Evolutionary conservation across 306 rosid species (phyloP).

Genomic region (Acacia crassicarpa): DNA sequence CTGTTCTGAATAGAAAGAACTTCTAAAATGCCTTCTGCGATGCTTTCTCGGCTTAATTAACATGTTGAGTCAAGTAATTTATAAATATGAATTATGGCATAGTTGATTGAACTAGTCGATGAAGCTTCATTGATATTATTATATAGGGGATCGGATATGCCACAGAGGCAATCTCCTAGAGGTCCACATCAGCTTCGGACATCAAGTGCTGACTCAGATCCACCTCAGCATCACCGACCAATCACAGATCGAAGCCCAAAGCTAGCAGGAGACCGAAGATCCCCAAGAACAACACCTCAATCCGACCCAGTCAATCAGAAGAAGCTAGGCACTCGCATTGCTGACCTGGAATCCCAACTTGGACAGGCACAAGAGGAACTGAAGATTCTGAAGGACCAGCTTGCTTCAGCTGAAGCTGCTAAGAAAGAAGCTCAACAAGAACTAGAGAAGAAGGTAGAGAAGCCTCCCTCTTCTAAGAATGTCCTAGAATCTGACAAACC

Average conservation of each 20-base stretch:
- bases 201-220: slow-evolving; percentile 74
- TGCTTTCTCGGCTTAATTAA: neutral
- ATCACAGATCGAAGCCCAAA: slow-evolving; percentile 75
- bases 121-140: neutral
- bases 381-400: slow-evolving; percentile 62
- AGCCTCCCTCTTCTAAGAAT: slow-evolving; percentile 38
- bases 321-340: slow-evolving; percentile 87
- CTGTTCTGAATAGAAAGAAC: neutral
- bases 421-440: slow-evolving; percentile 75
- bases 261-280: slow-evolving; percentile 70
- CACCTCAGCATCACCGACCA: slow-evolving; percentile 58
- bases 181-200: slow-evolving; percentile 68
- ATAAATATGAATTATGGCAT: neutral
- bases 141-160: slow-evolving; percentile 73
- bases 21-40: neutral
- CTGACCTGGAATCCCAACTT: slow-evolving; percentile 85
- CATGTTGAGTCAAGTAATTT: neutral
- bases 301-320: slow-evolving; percentile 66
- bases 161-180: slow-evolving; percentile 77
- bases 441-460: slow-evolving; percentile 58
- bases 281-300: slow-evolving; percentile 72
- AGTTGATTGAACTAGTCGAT: neutral
- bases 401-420: slow-evolving; percentile 84
- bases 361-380: slow-evolving; percentile 84
- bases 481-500: slow-evolving; percentile 36